Base-by-base conservation (phyloP, 2,329 filamentous ascomycete species). In the Epichloe uncinata region DNA sequence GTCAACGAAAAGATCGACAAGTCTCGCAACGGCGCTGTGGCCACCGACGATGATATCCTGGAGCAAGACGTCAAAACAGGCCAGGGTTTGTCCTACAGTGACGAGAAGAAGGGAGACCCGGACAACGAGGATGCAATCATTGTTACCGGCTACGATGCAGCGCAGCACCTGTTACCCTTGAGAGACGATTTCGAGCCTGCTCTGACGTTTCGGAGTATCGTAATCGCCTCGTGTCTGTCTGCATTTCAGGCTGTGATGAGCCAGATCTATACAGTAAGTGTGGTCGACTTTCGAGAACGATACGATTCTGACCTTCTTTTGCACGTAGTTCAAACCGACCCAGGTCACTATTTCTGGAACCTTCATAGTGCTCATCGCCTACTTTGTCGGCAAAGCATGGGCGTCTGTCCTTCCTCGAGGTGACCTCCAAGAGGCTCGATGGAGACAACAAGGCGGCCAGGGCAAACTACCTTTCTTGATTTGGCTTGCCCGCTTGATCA, bases 281-380 rank as follows among this genome's bases (percentile, higher is more conserved):
- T 13, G 15, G 15, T n/a, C 16, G 4, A 34, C 26, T 35, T 35
- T 9, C 9, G 13, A 11, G 4, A 18, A 11, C 20, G n/a, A 5
- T 2, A 7, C 15, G 3, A 2, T n/a, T 33, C 16, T 34, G 34
- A 47, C 16, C 30, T 22, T 41, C 2, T 3, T 13, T 12, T 16
- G 6, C 38, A 41, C 15, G 5, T 11, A 77, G 72, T 78, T 74
- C 60, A 77, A 78, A 67, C 74, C 74, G 0, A 78, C 74, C 0
- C 3, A 37, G 1, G 58, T 73, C 36, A 66, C 65, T 3, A 73
- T 78, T 16, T 66, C 68, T 15, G 74, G 74, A 37, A 78, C 74
- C 0, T 79, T 78, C 49, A 76, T 78, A 47, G 74, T 77, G 5
- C 68, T 79, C 40, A 76, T 79, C 43, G 72, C 73, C 12, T 78